Base-by-base conservation (phyloP, 306 rosid species). In the Rosa rugosa region DNA sequence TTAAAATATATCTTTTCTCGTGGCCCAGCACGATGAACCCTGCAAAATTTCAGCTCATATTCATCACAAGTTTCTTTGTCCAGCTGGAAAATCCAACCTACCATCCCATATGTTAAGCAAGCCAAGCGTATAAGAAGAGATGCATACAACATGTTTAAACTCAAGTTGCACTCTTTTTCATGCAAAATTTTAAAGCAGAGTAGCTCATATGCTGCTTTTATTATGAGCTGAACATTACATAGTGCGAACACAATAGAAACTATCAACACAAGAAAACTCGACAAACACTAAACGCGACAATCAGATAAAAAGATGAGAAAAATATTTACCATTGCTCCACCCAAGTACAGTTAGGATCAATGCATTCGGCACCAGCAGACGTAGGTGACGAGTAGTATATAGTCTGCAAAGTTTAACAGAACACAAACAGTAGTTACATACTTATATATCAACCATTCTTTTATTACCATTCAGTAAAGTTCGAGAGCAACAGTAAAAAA, bases 1-100 rank as follows among this genome's bases (percentile, higher is more conserved):
- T 85, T 87, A 77, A 78, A 96, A 74, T 87, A 96, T 85, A 96
- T 96, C 77, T 96, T 96, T 86, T 93, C 99, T 64, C 99, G 92
- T 60, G 99, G 99, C 46, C 99, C 99, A 77, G 99, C 99, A 83
- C 98, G 97, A 82, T 91, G 99, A 83, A 91, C 98, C 99, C 99
- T 96, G 74, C 16, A 79, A 83, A 51, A 34, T 78, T 79, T 74
- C 84, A 76, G 12, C 68, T 59, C 62, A 60, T 72, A 72, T 41
- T 75, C 41, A 45, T 62, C 9, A 79, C 7, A 67, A 34, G 41
- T 20, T 25, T 13, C 36, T 27, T 27, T 27, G 31, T 27, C 31
- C 31, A 27, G 31, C 31, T 27, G 31, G 31, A 27, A 27, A 27
- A 27, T 27, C 31, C 31, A 27, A 27, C 45, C 59, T 20, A 68